A percentile compares a stretch with the other conserved stretches of the same genome.
Evolutionary conservation across 1,284 basidiomycete genomes (phyloP).

Genomic region (Ceratobasidium sp.): DNA sequence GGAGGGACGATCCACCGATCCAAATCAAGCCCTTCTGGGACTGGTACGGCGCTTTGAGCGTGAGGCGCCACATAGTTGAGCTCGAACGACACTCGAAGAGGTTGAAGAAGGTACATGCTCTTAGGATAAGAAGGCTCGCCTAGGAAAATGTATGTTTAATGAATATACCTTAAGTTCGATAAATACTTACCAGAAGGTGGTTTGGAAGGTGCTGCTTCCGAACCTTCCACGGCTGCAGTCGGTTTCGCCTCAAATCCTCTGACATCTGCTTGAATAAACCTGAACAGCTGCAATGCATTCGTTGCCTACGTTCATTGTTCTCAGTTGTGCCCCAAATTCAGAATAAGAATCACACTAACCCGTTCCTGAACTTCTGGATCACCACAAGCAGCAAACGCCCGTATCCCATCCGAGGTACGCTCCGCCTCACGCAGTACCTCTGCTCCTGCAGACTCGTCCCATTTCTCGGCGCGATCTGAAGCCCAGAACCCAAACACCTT

Average conservation of each 20-base stretch:
- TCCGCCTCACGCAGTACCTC: slow-evolving; percentile 72
- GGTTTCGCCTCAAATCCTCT: slow-evolving; percentile 59
- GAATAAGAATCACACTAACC: slow-evolving; percentile 61
- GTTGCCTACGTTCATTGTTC: slow-evolving; percentile 66
- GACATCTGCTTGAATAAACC: slow-evolving; percentile 85
- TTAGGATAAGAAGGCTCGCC: slow-evolving; percentile 77
- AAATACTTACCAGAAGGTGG: slow-evolving; percentile 7
- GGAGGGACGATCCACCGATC: slow-evolving; percentile 83
- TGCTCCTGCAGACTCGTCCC: slow-evolving; percentile 75
- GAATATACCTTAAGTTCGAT: not conserved
- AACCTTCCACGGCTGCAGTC: slow-evolving; percentile 21
- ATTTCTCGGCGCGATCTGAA: slow-evolving; percentile 74
- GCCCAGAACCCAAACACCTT: slow-evolving; percentile 92
- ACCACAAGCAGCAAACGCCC: slow-evolving; percentile 61
- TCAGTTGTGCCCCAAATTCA: not conserved
- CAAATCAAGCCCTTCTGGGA: slow-evolving; percentile 88
- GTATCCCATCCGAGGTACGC: slow-evolving; percentile 64
- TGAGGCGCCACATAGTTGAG: slow-evolving; percentile 84
- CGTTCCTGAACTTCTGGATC: slow-evolving; percentile 93
- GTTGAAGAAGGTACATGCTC: slow-evolving; percentile 86
- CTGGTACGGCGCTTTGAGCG: slow-evolving; percentile 82
- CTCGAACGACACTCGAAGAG: slow-evolving; percentile 82
- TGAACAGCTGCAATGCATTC: slow-evolving; percentile 81
- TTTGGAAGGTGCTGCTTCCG: slow-evolving; percentile 57
- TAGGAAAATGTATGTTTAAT: slow-evolving; percentile 47